Base-by-base conservation (phyloP, 2,329 filamentous ascomycete species). In the Ophiocordyceps australis region DNA sequence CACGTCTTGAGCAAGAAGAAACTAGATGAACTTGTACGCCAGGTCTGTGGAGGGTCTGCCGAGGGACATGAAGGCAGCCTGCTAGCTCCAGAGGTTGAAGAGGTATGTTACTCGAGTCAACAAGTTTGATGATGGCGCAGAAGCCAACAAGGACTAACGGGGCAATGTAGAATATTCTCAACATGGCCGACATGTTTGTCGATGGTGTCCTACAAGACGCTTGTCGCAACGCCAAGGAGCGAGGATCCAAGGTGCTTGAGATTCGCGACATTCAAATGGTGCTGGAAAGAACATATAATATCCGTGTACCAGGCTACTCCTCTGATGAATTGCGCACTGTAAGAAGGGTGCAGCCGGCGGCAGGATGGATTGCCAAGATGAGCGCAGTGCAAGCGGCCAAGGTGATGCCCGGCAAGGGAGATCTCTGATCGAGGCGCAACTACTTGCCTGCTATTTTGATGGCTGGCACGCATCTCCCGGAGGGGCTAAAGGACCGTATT, bases 1-100 rank as follows among this genome's bases (percentile, higher is more conserved):
- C 75, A 85, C 22, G 78, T 98, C 2, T 60, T 98, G n/a, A 91
- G 78, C 55, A 94, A 94, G 67, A 91, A 92, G 57, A 95, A 93
- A 55, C 64, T 98, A 21, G 85, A 98, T 43, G 86, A 94, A 46
- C 64, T 98, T 20, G 85, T 95, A 7, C 72, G 85, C 26, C 86
- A 95, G 51, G 83, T 95, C 31, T 92, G 82, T 19, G 85, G 85
- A 28, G 77, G 76, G 8, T 74, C 71, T 15, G 66, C 70, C 1
- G 75, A 80, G 33, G 61, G 67, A n/a, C 65, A 70, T 24, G 76
- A 80, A 35, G 73, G 72, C 32, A 81, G 86, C 44, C 67, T 74
- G 20, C 56, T 95, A 36, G 81, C 81, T 16, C 81, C 89, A 1
- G 89, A 95, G 38, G 86, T 93, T 25, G 89, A 98, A 66, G 86